Base-by-base conservation (phyloP, 1,284 basidiomycete genomes). In the Moesziomyces sp. region DNA sequence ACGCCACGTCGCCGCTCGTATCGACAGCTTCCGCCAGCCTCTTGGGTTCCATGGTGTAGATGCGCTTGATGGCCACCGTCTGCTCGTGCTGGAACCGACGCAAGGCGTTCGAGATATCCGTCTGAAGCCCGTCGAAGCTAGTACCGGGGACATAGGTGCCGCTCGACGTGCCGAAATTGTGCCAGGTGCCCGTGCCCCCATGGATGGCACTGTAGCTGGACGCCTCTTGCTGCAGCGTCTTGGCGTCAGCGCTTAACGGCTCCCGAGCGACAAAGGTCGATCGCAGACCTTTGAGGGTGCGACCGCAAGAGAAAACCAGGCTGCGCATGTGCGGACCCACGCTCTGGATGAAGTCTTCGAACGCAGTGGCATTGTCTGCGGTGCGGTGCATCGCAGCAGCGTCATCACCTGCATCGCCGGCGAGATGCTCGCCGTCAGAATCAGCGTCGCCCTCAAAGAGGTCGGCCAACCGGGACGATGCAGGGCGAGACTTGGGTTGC, bases 311-410 rank as follows among this genome's bases (percentile, higher is more conserved):
- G 35, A 79, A 79, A 14, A 69, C 60, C 30, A 63, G 62, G 57
- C 78, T 81, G 40, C 79, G 68, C 78, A 82, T 80, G 52, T 82
- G 80, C n/a, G 80, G 80, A 6, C 79, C 80, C 26, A 82, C 59
- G 43, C 66, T 74, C 18, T 72, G 60, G 33, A 80, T 67, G 42
- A 77, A 82, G 30, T 69, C 68, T 21, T 77, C 68, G 43, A 80
- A 82, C 1, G 75, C 72, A 18, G 57, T 57, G 18, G 66, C 40
- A 4, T 58, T 52, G 2, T n/a, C 19, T 33, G 38, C 33, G 8
- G 35, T 35, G 43, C n/a, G 21, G n/a, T 44, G 5, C 14, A 18
- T n/a, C 43, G 18, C 16, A 18, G 18, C 43, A n/a, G 38, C 14
- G 13, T 40, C 18, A 4, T 18, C 38, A 7, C 16, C 16, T 40